Base-by-base conservation (phyloP, 73 alveolate species). In the Durusdinium trenchii region DNA sequence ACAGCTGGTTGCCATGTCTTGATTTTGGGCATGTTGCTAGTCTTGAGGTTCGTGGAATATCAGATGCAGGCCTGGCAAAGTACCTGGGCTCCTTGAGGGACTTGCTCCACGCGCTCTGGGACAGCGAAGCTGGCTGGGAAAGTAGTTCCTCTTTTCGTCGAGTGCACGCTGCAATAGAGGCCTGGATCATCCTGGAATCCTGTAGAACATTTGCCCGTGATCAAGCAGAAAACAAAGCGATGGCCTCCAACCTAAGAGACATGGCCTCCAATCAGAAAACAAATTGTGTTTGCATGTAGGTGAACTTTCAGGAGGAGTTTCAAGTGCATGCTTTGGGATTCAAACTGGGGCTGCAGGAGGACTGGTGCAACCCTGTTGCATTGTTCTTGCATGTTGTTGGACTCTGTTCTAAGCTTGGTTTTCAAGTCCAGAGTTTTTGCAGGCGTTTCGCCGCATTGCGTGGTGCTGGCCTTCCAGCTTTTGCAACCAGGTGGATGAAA, bases 251-350 rank as follows among this genome's bases (percentile, higher is more conserved):
- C n/a, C n/a, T n/a, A n/a, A n/a, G n/a, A n/a, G n/a, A n/a, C n/a
- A n/a, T n/a, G n/a, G n/a, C n/a, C n/a, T n/a, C n/a, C n/a, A n/a
- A n/a, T n/a, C n/a, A n/a, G n/a, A n/a, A n/a, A n/a, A n/a, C n/a
- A n/a, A n/a, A n/a, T n/a, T n/a, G n/a, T n/a, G n/a, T 73, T n/a
- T 30, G 52, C 52, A 54, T 3, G 61, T 46, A 90, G 97, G 97
- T 54, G 73, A 90, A 90, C 87, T 90, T 90, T 48, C 97, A 90
- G 57, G 87, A 48, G 60, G 81, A 90, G 87, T 90, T 90, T 57
- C 32, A 14, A 40, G 97, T 90, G 87, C 73, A 90, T 48, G 89
- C 87, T 40, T 3, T 2, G 23, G 81, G 87, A 6, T n/a, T 90
- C 45, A 64, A 69, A n/a, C 76, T 35, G 36, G 97, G 97, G 51